Conservation (phyloP, 306 rosid species). For the Purshia tridentata region DNA sequence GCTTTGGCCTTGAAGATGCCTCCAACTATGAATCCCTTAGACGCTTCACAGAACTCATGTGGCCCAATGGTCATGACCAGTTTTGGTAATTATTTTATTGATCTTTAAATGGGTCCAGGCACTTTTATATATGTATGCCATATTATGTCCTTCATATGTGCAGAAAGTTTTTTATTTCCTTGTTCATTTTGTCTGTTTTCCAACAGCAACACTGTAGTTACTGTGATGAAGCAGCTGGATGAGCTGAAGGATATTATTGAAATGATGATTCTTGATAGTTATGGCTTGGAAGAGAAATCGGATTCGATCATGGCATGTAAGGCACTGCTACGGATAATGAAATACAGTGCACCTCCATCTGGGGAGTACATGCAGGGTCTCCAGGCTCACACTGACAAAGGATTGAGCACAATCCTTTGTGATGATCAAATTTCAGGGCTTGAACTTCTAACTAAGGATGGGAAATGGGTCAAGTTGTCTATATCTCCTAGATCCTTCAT, state of each 20-base stretch:
- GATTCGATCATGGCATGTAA: conserved; percentile 5
- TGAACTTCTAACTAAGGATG: conserved; percentile 26
- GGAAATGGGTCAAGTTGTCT: conserved; percentile 22
- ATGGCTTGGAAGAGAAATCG: conserved; percentile 7
- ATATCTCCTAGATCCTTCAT: conserved; percentile 18
- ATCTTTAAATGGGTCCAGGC: too few relatives aligned
- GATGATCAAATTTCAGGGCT: too few relatives aligned
- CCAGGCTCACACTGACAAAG: conserved; percentile 15
- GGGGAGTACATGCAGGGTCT: not conserved
- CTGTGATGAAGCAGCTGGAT: conserved; percentile 10
- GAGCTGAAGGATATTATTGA: not conserved
- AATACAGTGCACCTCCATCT: conserved; percentile 16
- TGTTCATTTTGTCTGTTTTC: not conserved
- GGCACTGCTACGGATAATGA: conserved; percentile 17
- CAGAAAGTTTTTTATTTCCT: too few relatives aligned
- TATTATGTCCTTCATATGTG: too few relatives aligned
- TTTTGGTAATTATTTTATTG: conserved; percentile 7
- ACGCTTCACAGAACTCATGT: not conserved
- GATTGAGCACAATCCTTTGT: too few relatives aligned
- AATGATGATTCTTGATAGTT: conserved; percentile 13
- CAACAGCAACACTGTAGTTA: not conserved
- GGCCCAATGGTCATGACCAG: conserved; percentile 5
- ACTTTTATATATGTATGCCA: too few relatives aligned
- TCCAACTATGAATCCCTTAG: conserved; percentile 9
- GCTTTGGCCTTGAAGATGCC: conserved; percentile 15